Percentiles rank a stretch among this genome's conserved stretches.
phyloP scores from a whole-genome alignment of 1,284 basidiomycete species.

The Ganoderma lucidum region DNA sequence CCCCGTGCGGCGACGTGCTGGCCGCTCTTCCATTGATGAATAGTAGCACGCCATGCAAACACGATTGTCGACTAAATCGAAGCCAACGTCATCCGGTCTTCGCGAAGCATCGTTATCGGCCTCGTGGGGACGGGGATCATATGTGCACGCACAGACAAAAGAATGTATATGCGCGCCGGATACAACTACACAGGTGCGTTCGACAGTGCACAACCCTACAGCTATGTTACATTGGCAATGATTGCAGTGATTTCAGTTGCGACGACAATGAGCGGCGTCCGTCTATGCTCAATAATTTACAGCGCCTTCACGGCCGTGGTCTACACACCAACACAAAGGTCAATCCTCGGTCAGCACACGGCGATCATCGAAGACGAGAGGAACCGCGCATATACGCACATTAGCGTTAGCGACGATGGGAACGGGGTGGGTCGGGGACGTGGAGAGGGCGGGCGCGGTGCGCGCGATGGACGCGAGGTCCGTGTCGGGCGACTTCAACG shows the following conservation, averaged over 20 bases:
- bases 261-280: conserved; percentile 9
- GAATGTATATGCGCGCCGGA: background rate
- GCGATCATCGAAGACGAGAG: background rate
- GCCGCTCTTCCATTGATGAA: background rate
- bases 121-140: background rate
- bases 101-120: background rate
- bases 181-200: conserved; percentile 5
- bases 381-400: conserved; percentile 43
- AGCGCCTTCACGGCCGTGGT: conserved; percentile 21
- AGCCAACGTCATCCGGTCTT: background rate
- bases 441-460: conserved; percentile 77
- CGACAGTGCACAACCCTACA: background rate
- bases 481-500: conserved; percentile 67
- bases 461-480: conserved; percentile 84
- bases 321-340: background rate
- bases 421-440: conserved; percentile 59
- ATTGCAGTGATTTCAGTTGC: conserved; percentile 12
- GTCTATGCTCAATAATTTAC: conserved; percentile 26
- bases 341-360: background rate
- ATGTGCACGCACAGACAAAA: background rate
- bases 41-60: background rate
- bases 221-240: conserved; percentile 13
- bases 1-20: background rate
- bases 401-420: conserved; percentile 48
- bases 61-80: background rate